These are phyloP conservation scores for maize (Zea mays) DNA, from an alignment of 176 grass and related monocot genomes.

Conservation along the genomic window DNA sequence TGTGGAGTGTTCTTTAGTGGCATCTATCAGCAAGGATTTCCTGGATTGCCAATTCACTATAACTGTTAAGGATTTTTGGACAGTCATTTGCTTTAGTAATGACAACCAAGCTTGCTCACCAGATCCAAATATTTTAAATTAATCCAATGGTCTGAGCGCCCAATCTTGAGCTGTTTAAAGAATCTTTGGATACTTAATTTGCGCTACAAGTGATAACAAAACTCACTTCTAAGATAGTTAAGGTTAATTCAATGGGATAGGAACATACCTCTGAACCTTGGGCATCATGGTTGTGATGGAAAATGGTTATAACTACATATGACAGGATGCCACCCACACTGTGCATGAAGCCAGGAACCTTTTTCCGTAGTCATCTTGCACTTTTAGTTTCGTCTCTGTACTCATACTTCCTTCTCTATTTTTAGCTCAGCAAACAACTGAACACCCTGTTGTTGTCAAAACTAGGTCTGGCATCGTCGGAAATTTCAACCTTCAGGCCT, in stretches of 20 bases:
- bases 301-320: constrained; percentile 3
- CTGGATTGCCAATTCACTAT: background rate
- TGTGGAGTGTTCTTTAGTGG: background rate
- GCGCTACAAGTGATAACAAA: constrained; percentile 7
- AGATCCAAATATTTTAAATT: constrained; percentile 11
- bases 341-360: constrained; percentile 23
- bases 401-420: constrained; percentile 11
- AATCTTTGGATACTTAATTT: constrained; percentile 5
- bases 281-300: constrained; percentile 19
- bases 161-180: background rate
- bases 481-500: constrained; percentile 94
- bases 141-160: background rate
- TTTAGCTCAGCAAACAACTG: constrained; percentile 27
- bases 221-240: background rate
- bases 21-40: constrained; percentile 5
- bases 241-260: background rate
- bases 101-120: constrained; percentile 19
- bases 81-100: constrained; percentile 1
- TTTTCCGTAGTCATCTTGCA: background rate
- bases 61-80: background rate
- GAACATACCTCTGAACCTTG: constrained; percentile 5
- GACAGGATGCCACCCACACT: background rate
- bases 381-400: background rate
- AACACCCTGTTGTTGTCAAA: constrained; percentile 40
- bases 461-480: constrained; percentile 85